phyloP scores from a whole-genome alignment of 768 basidiomycete genomes.

The Pleurotus pulmonarius region DNA sequence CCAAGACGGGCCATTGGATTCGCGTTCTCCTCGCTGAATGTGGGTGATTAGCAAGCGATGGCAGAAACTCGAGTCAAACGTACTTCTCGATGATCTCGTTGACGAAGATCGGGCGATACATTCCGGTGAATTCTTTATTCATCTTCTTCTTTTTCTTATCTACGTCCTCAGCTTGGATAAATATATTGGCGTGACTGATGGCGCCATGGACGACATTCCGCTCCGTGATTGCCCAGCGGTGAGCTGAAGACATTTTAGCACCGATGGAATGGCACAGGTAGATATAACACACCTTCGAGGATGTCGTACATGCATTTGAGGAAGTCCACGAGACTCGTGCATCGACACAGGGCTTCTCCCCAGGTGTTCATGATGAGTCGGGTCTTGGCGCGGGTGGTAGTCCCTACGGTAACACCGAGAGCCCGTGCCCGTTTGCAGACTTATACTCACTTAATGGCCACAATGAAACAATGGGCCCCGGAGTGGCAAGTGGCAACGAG shows the following conservation, averaged over 20 bases:
- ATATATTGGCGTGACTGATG: background rate
- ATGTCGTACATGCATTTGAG: slow-evolving; percentile 3
- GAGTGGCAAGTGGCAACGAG: no score
- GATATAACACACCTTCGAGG: background rate
- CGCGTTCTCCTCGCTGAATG: no score
- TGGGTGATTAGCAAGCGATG: background rate
- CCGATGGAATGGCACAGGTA: background rate
- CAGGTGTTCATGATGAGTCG: background rate
- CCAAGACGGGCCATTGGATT: no score
- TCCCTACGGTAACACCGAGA: background rate
- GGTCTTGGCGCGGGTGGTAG: background rate
- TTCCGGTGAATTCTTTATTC: background rate
- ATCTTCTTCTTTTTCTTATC: background rate
- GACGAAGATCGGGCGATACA: background rate
- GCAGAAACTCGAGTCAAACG: background rate
- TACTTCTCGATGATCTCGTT: background rate
- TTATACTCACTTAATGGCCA: no score
- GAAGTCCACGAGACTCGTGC: background rate
- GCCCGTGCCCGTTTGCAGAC: no score
- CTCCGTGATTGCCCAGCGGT: background rate
- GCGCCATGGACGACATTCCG: background rate
- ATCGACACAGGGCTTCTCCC: background rate
- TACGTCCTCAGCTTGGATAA: background rate
- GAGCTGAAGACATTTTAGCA: background rate
- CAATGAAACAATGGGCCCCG: no score